Evolutionary conservation across 352 stramenopile genomes (phyloP), one percentile per base, ranked within the genome.

Genomic region (Phytophthora litchii): DNA sequence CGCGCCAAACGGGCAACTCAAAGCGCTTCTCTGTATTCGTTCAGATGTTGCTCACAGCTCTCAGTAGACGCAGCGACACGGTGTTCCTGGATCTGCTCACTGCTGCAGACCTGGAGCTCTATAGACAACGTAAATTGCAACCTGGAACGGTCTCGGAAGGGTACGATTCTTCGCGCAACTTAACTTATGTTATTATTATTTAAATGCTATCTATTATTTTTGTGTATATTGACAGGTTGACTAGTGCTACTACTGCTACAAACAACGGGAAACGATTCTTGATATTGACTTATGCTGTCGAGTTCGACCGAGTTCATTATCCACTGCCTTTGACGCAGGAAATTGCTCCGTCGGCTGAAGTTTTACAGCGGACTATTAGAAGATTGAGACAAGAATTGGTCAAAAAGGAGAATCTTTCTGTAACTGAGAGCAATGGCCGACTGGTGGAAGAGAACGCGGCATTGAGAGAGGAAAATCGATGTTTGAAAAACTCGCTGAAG

Each of bases 301-400:
- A 97, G 57, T 98, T 97, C 53, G 94, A 98, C 44, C 80, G 91
- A 21, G 94, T 98, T 8, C 94, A 98, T 67, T 98, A 97, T 57
- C 94, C 94, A 7, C 67, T 98, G 12, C 93, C 94, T 17, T 73
- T 98, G 8, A 75, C 57, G 6, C 77, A 64, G 21, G 86, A 94
- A 34, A 66, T 91, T 37, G 76, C 63, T 16, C 84, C 91, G 4
- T 83, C 71, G 10, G 49, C 74, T 17, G 78, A 92, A 50, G 75
- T 90, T 38, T 71, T 97, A 21, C 74, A 94, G 63, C 76, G 87
- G 17, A 97, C 89, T 3, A 89, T 97, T 34, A 59, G 76, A 5
- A 72, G 86, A 14, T 72, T 97, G 21, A 68, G 78, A 36, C 44
- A 68, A 12, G 27, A 47, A 19, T 41, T 74, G 36, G 60, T 37